Evolutionary conservation across 495 filamentous ascomycete genomes (phyloP).

Genomic region (Xylaria telfairii): DNA sequence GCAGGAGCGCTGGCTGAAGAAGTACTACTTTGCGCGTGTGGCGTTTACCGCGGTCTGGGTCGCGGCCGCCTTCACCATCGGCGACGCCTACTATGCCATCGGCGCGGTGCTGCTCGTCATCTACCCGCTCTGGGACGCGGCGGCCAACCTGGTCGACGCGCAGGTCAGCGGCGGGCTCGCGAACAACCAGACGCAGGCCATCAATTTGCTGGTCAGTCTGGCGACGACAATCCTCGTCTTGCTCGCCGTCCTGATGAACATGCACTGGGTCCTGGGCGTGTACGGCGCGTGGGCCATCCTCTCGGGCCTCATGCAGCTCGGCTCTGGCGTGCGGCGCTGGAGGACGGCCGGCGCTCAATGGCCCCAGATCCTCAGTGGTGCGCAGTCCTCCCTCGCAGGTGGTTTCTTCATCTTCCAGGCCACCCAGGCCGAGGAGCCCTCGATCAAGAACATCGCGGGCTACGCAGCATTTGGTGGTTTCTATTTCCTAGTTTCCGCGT

Average conservation of each 20-base stretch:
- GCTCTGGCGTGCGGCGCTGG: conserved; percentile 21
- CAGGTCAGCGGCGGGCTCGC: conserved; percentile 25
- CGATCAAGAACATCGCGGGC: conserved; percentile 24
- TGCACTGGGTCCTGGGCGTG: conserved; percentile 24
- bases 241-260: conserved; percentile 13
- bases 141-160: conserved; percentile 18
- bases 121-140: conserved; percentile 26
- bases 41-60: conserved; percentile 22
- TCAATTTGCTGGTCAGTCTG: conserved; percentile 19
- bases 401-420: conserved; percentile 28
- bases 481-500: conserved; percentile 24
- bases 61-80: conserved; percentile 20
- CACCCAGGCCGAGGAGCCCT: conserved; percentile 15
- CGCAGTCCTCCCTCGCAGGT: conserved; percentile 21
- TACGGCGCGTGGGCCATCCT: conserved; percentile 26
- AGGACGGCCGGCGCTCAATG: conserved; percentile 19
- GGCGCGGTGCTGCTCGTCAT: conserved; percentile 22
- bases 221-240: conserved; percentile 21
- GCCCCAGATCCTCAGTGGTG: conserved; percentile 24
- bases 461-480: conserved; percentile 24
- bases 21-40: conserved; percentile 24
- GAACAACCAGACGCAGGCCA: conserved; percentile 16
- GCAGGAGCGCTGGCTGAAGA: conserved; percentile 26
- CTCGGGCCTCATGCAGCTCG: conserved; percentile 26
- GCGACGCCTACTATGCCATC: conserved; percentile 14